Evolutionary conservation across 352 stramenopile species (phyloP), one percentile per base, ranked within the genome.

Genomic region (Lagenidium sp.): DNA sequence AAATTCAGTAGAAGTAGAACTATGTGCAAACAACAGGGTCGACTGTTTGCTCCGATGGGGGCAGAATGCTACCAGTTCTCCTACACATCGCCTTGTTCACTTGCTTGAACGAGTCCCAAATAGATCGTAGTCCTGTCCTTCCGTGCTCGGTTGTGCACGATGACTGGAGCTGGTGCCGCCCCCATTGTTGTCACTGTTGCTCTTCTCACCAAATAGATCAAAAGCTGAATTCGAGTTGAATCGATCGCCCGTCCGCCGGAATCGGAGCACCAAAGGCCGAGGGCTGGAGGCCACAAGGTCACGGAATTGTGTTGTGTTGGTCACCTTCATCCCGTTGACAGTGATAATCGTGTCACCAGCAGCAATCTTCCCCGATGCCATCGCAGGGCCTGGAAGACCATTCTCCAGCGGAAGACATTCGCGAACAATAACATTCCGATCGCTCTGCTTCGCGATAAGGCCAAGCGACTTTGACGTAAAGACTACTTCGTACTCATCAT

Each of bases 401-500:
- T 67, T 80, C 5, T 58, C 51, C 7, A 87, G 53, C 22, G 29
- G 42, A 11, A 57, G 55, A 34, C 78, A 88, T 53, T 90, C 77
- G 5, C 71, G 70, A 22, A 92, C 80, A 21, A 88, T 72, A 37
- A 92, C 77, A 3, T 57, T 58, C 4, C 53, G 39, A 0, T 65
- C 63, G 40, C 65, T 85, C 48, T 89, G 69, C 48, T 84, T 84
- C 28, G 78, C 76, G 25, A 86, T 66, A 18, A 93, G 53, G 6
- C 81, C 81, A 18, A 93, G 56, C 16, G 78, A 59, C 12, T 54
- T 46, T 10, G 55, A 59, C 8, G 60, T 49, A 44, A 93, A 93
- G 32, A 76, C 57, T 7, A 90, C 63, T 44, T 93, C 81, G 44
- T 85, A 93, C 36, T 86, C 76, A 23, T 84, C 57, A 15, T 65